These are phyloP conservation scores for Colletotrichum trifolii DNA, from an alignment of 2,329 filamentous ascomycete genomes.

Conservation along the genomic window DNA sequence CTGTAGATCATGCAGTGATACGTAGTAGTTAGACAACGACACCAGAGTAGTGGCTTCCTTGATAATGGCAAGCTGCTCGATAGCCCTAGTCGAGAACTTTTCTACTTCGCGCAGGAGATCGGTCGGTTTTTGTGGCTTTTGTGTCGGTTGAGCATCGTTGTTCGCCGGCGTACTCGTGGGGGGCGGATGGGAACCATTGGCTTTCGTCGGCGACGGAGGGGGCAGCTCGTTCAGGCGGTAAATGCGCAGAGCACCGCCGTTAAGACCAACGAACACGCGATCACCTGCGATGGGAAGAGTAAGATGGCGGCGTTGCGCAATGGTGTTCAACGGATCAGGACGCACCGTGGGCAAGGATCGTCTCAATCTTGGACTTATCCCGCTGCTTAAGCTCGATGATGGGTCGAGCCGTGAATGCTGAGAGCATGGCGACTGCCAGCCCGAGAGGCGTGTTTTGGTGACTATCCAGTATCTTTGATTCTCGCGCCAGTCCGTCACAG, in stretches of 20 bases:
- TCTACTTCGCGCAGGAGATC: constrained; percentile 93
- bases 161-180: constrained; percentile 42
- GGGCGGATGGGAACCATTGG: constrained; percentile 47
- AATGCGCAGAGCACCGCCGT: constrained; percentile 87
- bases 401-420: constrained; percentile 94
- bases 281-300: constrained; percentile 69
- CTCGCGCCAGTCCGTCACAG: constrained; percentile 15
- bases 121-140: constrained; percentile 65
- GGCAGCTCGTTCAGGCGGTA: constrained; percentile 85
- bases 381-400: constrained; percentile 96
- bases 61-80: constrained; percentile 94
- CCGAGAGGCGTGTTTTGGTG: constrained; percentile 41
- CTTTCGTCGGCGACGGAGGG: constrained; percentile 50
- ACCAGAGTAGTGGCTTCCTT: constrained; percentile 94
- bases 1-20: constrained; percentile 90
- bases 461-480: constrained; percentile 21
- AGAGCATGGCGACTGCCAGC: constrained; percentile 80
- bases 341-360: constrained; percentile 88
- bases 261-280: constrained; percentile 89
- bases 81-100: constrained; percentile 88
- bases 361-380: constrained; percentile 98
- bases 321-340: neutral
- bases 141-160: constrained; percentile 28
- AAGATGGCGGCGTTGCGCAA: constrained; percentile 3
- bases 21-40: constrained; percentile 88